These are phyloP conservation scores for Colletotrichum plurivorum DNA, from an alignment of 2,329 filamentous ascomycete species.

Conservation along the genomic window DNA sequence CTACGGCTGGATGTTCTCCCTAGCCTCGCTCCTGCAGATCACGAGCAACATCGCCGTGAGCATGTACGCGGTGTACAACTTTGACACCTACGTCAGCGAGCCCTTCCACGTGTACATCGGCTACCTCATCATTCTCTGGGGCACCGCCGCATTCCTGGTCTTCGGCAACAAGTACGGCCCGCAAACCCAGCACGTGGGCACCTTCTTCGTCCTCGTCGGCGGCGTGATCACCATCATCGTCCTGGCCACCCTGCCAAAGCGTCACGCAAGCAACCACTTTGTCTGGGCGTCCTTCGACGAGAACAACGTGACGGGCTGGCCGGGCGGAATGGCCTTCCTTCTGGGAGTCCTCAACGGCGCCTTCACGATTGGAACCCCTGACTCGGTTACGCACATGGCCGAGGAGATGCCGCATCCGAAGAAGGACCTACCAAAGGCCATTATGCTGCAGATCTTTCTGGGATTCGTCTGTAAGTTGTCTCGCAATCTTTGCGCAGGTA, in stretches of 20 bases:
- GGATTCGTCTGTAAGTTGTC: constrained; percentile 58
- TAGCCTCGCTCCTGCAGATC: constrained; percentile 71
- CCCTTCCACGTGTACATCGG: constrained; percentile 73
- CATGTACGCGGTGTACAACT: constrained; percentile 73
- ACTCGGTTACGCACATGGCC: constrained; percentile 73
- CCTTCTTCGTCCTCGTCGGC: constrained; percentile 68
- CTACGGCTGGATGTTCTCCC: constrained; percentile 74
- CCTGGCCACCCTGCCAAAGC: constrained; percentile 65
- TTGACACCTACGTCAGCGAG: constrained; percentile 61
- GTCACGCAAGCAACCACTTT: constrained; percentile 64
- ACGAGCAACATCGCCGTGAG: constrained; percentile 72
- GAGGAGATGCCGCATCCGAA: constrained; percentile 69
- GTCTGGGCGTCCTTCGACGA: constrained; percentile 66
- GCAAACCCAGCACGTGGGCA: constrained; percentile 64
- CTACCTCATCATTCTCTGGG: constrained; percentile 69
- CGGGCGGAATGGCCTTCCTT: constrained; percentile 74
- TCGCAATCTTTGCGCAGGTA: constrained; percentile 54
- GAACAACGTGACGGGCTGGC: constrained; percentile 67
- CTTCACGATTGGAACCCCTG: constrained; percentile 76
- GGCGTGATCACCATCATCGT: constrained; percentile 68
- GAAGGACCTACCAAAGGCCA: constrained; percentile 64
- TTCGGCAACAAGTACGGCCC: constrained; percentile 71
- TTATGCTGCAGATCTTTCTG: constrained; percentile 63
- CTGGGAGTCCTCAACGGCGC: constrained; percentile 77
- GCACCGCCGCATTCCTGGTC: constrained; percentile 65